phyloP scores from a whole-genome alignment of 345 rosid genomes.

The Dipteronia dyeriana region DNA sequence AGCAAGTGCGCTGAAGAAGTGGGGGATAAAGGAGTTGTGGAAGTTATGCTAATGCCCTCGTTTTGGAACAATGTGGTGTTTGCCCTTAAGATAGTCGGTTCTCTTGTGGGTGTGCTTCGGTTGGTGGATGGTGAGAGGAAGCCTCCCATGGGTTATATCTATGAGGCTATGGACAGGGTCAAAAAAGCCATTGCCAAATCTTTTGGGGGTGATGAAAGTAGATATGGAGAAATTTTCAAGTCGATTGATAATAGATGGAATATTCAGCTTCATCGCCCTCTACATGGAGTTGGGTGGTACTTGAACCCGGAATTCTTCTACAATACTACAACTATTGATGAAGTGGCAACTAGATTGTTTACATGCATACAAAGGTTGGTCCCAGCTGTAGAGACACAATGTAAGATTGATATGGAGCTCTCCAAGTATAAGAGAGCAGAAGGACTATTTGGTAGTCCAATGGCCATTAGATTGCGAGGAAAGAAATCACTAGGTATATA shows the following conservation, averaged over 20 bases:
- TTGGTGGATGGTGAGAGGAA: constrained; percentile 16
- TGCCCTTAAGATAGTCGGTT: constrained; percentile 1
- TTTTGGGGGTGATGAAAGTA: neutral
- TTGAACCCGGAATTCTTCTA: constrained; percentile 7
- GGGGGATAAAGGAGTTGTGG: too few relatives aligned
- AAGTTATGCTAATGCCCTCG: too few relatives aligned
- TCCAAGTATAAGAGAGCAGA: neutral
- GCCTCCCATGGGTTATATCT: too few relatives aligned
- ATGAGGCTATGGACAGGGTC: too few relatives aligned
- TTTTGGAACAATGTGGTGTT: too few relatives aligned
- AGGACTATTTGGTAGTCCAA: neutral
- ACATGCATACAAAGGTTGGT: neutral
- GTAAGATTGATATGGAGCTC: neutral
- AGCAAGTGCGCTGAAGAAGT: too few relatives aligned
- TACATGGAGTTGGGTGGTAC: constrained; percentile 14
- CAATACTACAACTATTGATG: neutral
- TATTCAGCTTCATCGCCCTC: constrained; percentile 1
- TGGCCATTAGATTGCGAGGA: neutral
- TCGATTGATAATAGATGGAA: constrained; percentile 25
- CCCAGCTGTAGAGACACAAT: neutral
- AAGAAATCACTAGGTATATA: neutral
- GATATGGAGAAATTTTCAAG: neutral
- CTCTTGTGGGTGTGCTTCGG: constrained; percentile 14
- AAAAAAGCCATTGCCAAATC: constrained; percentile 6
- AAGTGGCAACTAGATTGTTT: neutral